Evolutionary conservation across 495 filamentous ascomycete species (phyloP).

Genomic region (Hypoxylon intermedium): DNA sequence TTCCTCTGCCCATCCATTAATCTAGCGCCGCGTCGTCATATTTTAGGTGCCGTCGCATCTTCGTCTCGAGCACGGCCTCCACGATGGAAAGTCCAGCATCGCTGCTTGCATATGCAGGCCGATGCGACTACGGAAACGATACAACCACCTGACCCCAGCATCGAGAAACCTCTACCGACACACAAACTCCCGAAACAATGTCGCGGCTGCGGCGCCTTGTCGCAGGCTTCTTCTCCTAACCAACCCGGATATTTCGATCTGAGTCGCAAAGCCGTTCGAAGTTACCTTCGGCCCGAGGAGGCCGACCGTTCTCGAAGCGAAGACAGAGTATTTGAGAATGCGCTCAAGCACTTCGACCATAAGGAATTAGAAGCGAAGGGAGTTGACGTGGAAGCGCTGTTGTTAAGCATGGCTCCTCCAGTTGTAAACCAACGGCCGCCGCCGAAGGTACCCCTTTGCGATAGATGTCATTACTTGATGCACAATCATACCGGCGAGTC

Average conservation of each 20-base stretch:
- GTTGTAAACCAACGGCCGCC: slow-evolving; percentile 18
- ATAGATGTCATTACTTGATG: slow-evolving; percentile 81
- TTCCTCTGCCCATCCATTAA: slow-evolving; percentile 55
- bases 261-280: slow-evolving; percentile 59
- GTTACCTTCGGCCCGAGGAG: slow-evolving; percentile 47
- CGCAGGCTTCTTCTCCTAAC: slow-evolving; percentile 71
- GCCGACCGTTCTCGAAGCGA: slow-evolving; percentile 36
- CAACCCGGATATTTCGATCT: slow-evolving; percentile 79
- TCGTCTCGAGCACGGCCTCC: slow-evolving; percentile 17
- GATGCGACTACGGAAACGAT: slow-evolving; percentile 7
- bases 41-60: slow-evolving; percentile 20
- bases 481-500: slow-evolving; percentile 74
- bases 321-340: slow-evolving; percentile 49
- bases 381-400: slow-evolving; percentile 46
- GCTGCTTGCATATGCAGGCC: slow-evolving; percentile 42
- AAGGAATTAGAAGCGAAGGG: slow-evolving; percentile 53
- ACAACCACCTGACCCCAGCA: neutral
- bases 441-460: slow-evolving; percentile 67
- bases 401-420: slow-evolving; percentile 24
- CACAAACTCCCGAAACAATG: slow-evolving; percentile 67
- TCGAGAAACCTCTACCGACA: neutral
- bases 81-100: slow-evolving; percentile 34
- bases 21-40: slow-evolving; percentile 13
- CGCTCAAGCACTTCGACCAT: slow-evolving; percentile 49
- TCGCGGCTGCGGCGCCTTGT: slow-evolving; percentile 86